Evolutionary conservation across 768 basidiomycete species (phyloP), one percentile per base, ranked within the genome.

Genomic region (Chalciporus pseudorubinellus): DNA sequence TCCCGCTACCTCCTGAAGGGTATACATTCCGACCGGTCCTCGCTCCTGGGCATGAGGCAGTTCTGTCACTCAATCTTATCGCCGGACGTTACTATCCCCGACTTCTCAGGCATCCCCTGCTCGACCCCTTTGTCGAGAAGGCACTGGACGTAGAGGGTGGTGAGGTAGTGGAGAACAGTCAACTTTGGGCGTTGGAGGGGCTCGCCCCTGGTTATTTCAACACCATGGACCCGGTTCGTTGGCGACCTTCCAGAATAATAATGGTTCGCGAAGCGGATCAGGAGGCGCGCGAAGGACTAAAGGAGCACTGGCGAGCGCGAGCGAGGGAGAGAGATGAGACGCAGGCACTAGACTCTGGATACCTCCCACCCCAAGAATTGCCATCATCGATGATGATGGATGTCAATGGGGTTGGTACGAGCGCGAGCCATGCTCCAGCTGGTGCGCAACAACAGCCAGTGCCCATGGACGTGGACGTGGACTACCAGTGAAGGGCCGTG

Each of bases 21-120:
- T 91, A 77, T 67, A 76, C 74, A 55, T 92, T 90, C 70, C 79
- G 87, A 16, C 74, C 80, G 1, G 83, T 93, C 50, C 73, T 90
- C 13, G 61, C 74, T 2, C 72, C 81, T 7, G 85, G 79, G 0
- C 65, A 79, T 52, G 88, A 92, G 66, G 78, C 78, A 14, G 78
- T 87, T 18, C 56, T 90, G n/a, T 82, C 82, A 3, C 73, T 92
- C 38, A 79, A 82, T 31, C 72, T 90, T 42, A 75, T 94, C 53
- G 82, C 82, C 28, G 92, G 92, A 28, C 77, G 92, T 49, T 93
- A 93, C 65, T 93, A 93, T 63, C 87, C 90, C 5, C 71, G 76
- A 6, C 73, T 93, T 31, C 74, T 91, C 20, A 62, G 72, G 19
- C 87, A 90, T 60, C 87, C 87, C 1, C 71, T 84, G 31, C 68